phyloP scores from a whole-genome alignment of 345 rosid genomes.

The Rubroshorea leprosula region DNA sequence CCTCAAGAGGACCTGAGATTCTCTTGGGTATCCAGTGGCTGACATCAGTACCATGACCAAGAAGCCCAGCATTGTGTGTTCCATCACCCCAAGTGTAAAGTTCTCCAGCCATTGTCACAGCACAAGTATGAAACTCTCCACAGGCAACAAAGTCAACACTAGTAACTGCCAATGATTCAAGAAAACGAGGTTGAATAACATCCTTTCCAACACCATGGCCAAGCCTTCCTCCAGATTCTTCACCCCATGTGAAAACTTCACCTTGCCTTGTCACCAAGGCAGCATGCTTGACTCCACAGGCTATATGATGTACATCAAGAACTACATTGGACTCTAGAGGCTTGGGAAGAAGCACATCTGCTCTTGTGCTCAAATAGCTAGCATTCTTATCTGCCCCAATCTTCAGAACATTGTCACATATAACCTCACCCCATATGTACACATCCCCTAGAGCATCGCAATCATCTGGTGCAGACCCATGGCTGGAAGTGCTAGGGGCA shows the following conservation, averaged over 20 bases:
- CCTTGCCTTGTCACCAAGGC: constrained; percentile 89
- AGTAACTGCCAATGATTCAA: constrained; percentile 64
- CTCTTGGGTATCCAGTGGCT: constrained; percentile 99
- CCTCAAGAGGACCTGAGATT: constrained; percentile 85
- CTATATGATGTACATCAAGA: constrained; percentile 82
- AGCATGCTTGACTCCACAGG: constrained; percentile 87
- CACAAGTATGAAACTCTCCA: constrained; percentile 92
- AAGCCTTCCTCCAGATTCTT: constrained; percentile 89
- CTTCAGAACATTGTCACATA: constrained; percentile 57
- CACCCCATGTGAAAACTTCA: constrained; percentile 93
- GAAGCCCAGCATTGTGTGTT: constrained; percentile 82
- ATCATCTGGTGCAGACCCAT: constrained; percentile 94
- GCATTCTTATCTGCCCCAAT: constrained; percentile 54
- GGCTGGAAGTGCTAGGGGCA: constrained; percentile 91
- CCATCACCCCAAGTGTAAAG: constrained; percentile 96
- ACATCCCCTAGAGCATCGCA: constrained; percentile 97
- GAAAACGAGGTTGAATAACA: constrained; percentile 61
- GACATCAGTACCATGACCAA: constrained; percentile 80
- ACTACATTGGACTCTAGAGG: constrained; percentile 77
- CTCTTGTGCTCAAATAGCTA: constrained; percentile 46
- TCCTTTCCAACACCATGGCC: constrained; percentile 85
- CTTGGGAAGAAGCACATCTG: constrained; percentile 66
- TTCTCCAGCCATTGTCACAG: constrained; percentile 91
- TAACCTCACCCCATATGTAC: constrained; percentile 92
- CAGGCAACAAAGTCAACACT: constrained; percentile 79